A percentile compares a stretch with the other conserved stretches of the same genome.
Evolutionary conservation across 2,329 filamentous ascomycete genomes (phyloP).

Genomic region (Lasiodiplodia gonubiensis): DNA sequence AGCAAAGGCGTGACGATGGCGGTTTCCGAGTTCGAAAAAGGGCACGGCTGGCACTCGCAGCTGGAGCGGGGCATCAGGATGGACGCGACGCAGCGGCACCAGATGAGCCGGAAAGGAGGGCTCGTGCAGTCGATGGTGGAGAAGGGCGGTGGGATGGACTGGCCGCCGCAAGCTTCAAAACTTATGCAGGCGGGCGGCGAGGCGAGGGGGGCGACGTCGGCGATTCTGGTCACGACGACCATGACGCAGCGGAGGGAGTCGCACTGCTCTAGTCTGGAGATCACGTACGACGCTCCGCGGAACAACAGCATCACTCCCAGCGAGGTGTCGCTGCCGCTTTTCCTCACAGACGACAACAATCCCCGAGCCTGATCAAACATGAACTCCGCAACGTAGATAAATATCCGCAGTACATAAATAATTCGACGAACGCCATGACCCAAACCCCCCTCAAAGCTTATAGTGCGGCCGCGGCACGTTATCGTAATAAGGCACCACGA

Average conservation of each 20-base stretch:
- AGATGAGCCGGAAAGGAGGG: neutral
- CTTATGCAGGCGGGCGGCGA: neutral
- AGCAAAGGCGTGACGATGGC: neutral
- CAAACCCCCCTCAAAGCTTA: slow-evolving; percentile 23
- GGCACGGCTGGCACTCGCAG: neutral
- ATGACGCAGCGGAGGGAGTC: slow-evolving; percentile 18
- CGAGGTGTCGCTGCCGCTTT: neutral
- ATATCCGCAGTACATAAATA: neutral
- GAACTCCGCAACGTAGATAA: neutral
- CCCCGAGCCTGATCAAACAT: neutral
- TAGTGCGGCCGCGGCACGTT: slow-evolving; percentile 50
- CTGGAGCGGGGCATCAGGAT: neutral
- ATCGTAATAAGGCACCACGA: slow-evolving; percentile 58
- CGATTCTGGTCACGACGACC: neutral
- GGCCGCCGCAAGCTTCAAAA: no score
- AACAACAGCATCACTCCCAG: slow-evolving; percentile 8
- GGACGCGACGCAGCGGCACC: neutral
- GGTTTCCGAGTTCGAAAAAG: neutral
- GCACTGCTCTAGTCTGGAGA: neutral
- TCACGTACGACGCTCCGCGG: neutral
- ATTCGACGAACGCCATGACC: neutral
- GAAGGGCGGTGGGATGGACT: neutral
- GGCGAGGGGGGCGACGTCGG: neutral
- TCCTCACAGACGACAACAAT: neutral
- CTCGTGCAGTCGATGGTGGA: slow-evolving; percentile 1